Percentiles rank a stretch among this genome's conserved stretches.
phyloP scores from a whole-genome alignment of 495 filamentous ascomycete genomes.

The Aspergillus campestris region DNA sequence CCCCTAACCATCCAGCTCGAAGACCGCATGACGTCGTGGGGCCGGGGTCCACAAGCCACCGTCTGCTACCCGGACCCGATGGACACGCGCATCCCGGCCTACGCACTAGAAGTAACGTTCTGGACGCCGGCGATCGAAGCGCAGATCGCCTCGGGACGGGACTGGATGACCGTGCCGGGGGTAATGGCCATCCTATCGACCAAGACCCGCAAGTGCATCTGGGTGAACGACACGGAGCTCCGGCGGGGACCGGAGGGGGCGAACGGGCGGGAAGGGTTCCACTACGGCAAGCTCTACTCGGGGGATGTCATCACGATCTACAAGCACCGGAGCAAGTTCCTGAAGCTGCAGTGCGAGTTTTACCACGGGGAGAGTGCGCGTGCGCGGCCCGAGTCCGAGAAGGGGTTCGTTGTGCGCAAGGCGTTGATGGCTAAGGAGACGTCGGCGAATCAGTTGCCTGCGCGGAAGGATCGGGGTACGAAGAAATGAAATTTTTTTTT shows the following conservation, averaged over 20 bases:
- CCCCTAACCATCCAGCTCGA: conserved; percentile 55
- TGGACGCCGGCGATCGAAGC: conserved; percentile 57
- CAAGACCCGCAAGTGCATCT: conserved; percentile 60
- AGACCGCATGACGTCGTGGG: conserved; percentile 62
- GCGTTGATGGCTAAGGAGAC: conserved; percentile 22
- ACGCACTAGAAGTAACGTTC: conserved; percentile 68
- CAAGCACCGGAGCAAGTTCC: conserved; percentile 31
- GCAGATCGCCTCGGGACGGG: conserved; percentile 43
- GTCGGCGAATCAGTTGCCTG: conserved; percentile 21
- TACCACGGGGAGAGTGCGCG: conserved; percentile 43
- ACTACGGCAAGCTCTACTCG: conserved; percentile 60
- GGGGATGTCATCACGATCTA: conserved; percentile 66
- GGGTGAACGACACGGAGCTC: conserved; percentile 58
- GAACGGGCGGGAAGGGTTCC: conserved; percentile 37
- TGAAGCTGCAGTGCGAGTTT: conserved; percentile 48
- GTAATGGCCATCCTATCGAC: conserved; percentile 63
- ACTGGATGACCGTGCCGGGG: conserved; percentile 46
- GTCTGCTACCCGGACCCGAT: conserved; percentile 46
- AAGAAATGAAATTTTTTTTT: conserved; percentile 4
- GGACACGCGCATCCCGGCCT: conserved; percentile 69
- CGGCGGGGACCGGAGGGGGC: conserved; percentile 34
- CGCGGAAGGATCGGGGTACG: conserved; percentile 11
- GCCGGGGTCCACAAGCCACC: conserved; percentile 54
- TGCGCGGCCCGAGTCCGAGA: conserved; percentile 32
- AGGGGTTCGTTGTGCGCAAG: conserved; percentile 31